Percentiles rank a stretch among this genome's conserved stretches.
phyloP scores from a whole-genome alignment of 495 filamentous ascomycete genomes.

The Friedmanniomyces simplex region DNA sequence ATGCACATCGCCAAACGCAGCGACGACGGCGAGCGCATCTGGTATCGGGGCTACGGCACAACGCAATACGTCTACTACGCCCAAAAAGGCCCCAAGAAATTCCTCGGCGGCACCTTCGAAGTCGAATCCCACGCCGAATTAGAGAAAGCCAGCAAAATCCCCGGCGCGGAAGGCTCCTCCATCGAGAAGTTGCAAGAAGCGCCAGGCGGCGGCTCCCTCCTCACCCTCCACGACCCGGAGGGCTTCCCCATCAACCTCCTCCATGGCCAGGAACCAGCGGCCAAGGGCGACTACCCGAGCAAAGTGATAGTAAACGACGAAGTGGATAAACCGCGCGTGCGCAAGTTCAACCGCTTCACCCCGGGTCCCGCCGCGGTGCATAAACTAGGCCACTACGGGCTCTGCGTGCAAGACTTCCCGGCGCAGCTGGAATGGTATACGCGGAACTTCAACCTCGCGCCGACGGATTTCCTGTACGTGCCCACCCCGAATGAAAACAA shows the following conservation, averaged over 20 bases:
- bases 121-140: conserved; percentile 29
- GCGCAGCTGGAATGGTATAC: conserved; percentile 52
- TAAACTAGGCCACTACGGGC: conserved; percentile 65
- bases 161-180: conserved; percentile 17
- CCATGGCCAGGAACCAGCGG: conserved; percentile 40
- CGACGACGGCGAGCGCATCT: conserved; percentile 22
- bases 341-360: conserved; percentile 32
- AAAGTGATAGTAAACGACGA: conserved; percentile 42
- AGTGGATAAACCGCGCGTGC: conserved; percentile 28
- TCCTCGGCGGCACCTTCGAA: conserved; percentile 31
- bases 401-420: conserved; percentile 51
- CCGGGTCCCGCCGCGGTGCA: conserved; percentile 57
- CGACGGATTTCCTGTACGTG: conserved; percentile 44
- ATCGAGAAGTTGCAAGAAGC: conserved; percentile 43
- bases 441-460: conserved; percentile 55
- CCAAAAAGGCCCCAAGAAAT: conserved; percentile 30
- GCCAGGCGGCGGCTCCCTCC: conserved; percentile 48
- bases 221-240: conserved; percentile 50
- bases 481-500: conserved; percentile 10
- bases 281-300: conserved; percentile 35
- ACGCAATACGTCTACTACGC: conserved; percentile 35
- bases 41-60: conserved; percentile 31
- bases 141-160: conserved; percentile 25
- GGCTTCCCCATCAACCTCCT: conserved; percentile 51
- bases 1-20: conserved; percentile 30